Evolutionary conservation across 768 basidiomycete species (phyloP), one percentile per base, ranked within the genome.

Genomic region (Kwoniella bestiolae): DNA sequence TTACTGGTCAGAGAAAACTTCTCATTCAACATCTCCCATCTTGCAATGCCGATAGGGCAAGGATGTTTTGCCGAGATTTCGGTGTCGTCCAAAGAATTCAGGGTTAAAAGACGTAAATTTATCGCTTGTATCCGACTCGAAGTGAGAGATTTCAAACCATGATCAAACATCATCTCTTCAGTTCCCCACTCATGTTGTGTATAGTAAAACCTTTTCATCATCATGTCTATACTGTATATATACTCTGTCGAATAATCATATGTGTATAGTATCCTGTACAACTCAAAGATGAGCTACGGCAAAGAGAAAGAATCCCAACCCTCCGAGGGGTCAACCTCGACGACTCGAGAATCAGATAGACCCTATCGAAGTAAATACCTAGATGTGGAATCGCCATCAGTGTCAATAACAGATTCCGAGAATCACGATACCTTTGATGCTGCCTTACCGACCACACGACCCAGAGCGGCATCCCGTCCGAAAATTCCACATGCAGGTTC

Each of bases 361-460:
- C 58, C 58, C 12, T 61, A 51, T 41, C 25, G 60, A 52, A 61
- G 60, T 34, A 61, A 51, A 52, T 61, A 61, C 60, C 26, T 61
- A 41, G 25, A 32, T 29, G 34, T 28, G 12, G 60, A 61, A 49
- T 61, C 60, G 6, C 60, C 60, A 11, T 35, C 50, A 41, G 38
- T 32, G 9, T 41, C 16, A 51, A 28, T 51, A 26, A 26, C 49
- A 8, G 51, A 62, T 26, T 38, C 49, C 11, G 61, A 55, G 21
- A 32, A 44, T 18, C 46, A 63, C 35, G 52, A 63, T 31, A 41
- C 52, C 31, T 63, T 63, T 29, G 56, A 57, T 46, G 18, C 51
- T 6, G 26, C 60, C n/a, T 35, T 62, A 26, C 11, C 23, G 21
- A n/a, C 46, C 7, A 28, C 50, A 11, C 51, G 50, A 16, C 35